phyloP scores from a whole-genome alignment of 345 rosid species.

The Citrus trifoliata region DNA sequence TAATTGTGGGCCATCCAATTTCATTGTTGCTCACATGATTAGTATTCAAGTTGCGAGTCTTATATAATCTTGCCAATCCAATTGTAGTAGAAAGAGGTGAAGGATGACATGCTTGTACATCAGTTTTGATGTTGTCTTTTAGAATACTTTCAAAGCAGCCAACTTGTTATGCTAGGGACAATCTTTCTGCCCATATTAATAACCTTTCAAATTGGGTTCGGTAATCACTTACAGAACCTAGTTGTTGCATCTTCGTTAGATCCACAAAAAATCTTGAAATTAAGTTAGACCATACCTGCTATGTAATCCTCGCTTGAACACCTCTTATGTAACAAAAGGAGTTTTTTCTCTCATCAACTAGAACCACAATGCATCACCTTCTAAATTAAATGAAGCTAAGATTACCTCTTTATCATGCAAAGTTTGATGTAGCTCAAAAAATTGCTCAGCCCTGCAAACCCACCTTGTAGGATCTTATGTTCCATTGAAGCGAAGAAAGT shows the following conservation, averaged over 20 bases:
- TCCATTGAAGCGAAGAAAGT: not conserved
- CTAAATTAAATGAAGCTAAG: not conserved
- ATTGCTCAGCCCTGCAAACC: not conserved
- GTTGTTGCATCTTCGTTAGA: not conserved
- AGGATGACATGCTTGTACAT: too few relatives aligned
- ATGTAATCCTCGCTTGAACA: too few relatives aligned
- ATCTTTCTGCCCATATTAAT: not conserved
- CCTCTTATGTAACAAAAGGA: too few relatives aligned
- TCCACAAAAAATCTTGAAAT: constrained; percentile 3
- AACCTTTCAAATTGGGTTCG: not conserved
- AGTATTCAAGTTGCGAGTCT: too few relatives aligned
- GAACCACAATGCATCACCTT: not conserved
- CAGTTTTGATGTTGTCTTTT: too few relatives aligned
- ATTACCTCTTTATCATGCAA: not conserved
- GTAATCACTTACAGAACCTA: not conserved
- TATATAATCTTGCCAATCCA: too few relatives aligned
- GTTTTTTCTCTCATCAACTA: too few relatives aligned
- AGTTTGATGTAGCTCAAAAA: not conserved
- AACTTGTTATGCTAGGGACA: not conserved
- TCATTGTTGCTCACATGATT: too few relatives aligned
- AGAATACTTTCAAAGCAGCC: too few relatives aligned
- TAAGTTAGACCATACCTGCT: not conserved
- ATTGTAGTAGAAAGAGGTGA: too few relatives aligned
- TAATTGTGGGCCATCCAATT: too few relatives aligned
- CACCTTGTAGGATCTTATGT: not conserved